Evolutionary conservation across 2,329 filamentous ascomycete species (phyloP).

Genomic region (Harringtonia aguacate): DNA sequence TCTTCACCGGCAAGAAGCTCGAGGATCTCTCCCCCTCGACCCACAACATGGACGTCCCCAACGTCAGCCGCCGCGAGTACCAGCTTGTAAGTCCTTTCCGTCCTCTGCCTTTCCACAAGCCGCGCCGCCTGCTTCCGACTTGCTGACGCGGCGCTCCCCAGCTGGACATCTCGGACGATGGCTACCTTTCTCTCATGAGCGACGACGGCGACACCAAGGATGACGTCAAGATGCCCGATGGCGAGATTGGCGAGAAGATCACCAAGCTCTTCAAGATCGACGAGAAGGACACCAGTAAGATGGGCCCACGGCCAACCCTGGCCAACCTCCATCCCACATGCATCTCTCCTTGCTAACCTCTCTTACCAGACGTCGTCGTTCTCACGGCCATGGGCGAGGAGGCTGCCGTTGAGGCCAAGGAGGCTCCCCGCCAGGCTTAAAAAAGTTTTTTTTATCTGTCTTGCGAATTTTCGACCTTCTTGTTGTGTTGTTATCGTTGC

Average conservation of each 20-base stretch:
- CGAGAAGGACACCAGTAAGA: conserved; percentile 92
- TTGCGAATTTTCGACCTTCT: conserved; percentile 4
- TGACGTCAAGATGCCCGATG: conserved; percentile 87
- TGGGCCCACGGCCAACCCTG: too few relatives aligned
- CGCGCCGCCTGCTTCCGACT: not conserved
- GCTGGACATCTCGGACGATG: conserved; percentile 90
- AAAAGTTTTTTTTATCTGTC: conserved; percentile 4
- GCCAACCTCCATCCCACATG: conserved; percentile 16
- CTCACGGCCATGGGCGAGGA: conserved; percentile 96
- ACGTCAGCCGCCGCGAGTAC: conserved; percentile 83
- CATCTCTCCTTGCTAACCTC: conserved; percentile 12
- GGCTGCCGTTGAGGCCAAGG: conserved; percentile 85
- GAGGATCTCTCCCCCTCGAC: conserved; percentile 98
- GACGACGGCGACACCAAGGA: conserved; percentile 83
- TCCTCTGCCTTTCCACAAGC: not conserved
- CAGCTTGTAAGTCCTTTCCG: conserved; percentile 63
- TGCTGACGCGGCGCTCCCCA: conserved; percentile 29
- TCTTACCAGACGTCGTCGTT: conserved; percentile 66
- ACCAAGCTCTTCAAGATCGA: conserved; percentile 64
- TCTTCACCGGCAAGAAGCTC: conserved; percentile 99
- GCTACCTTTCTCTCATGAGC: conserved; percentile 87
- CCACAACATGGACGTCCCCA: conserved; percentile 95
- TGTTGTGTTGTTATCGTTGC: conserved; percentile 7
- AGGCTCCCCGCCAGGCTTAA: conserved; percentile 51
- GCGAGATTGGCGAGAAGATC: conserved; percentile 83